A percentile compares a stretch with the other conserved stretches of the same genome.
These are phyloP conservation scores for Podosphaera fusca DNA, from an alignment of 2,329 filamentous ascomycete genomes.

Conservation along the genomic window DNA sequence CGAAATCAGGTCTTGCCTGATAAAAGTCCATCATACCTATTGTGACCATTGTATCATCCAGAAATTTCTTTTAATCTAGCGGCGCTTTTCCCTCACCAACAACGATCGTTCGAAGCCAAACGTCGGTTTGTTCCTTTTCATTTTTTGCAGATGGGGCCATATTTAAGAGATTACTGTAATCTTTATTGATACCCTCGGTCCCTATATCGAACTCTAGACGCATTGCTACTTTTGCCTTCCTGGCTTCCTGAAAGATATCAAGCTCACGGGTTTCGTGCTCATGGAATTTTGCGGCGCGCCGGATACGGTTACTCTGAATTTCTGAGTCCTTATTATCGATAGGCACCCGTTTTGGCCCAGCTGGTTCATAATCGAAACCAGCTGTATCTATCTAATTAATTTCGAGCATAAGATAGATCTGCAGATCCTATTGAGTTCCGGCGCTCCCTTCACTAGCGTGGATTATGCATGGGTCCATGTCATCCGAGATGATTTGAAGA, in stretches of 20 bases:
- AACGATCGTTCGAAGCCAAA: not conserved
- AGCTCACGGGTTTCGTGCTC: not conserved
- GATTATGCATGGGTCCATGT: not conserved
- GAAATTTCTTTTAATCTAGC: not conserved
- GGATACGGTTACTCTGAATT: not conserved
- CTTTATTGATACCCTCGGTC: not conserved
- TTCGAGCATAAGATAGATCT: not conserved
- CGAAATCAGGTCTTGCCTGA: not conserved
- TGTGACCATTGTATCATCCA: not conserved
- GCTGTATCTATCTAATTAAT: not conserved
- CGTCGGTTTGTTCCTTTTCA: not conserved
- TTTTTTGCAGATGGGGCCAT: not conserved
- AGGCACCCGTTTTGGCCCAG: not conserved
- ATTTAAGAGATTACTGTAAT: not conserved
- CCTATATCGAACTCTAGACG: not conserved
- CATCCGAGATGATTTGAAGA: not conserved
- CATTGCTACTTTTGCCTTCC: not conserved
- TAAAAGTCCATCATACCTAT: not conserved
- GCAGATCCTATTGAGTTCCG: not conserved
- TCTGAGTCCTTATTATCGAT: not conserved
- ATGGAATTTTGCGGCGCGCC: not conserved
- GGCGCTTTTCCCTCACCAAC: not conserved
- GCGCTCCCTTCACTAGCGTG: not conserved
- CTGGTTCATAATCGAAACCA: not conserved
- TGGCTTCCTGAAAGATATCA: not conserved